Evolutionary conservation across 305 asterid species (phyloP).

Genomic region (Solanum hybrid): DNA sequence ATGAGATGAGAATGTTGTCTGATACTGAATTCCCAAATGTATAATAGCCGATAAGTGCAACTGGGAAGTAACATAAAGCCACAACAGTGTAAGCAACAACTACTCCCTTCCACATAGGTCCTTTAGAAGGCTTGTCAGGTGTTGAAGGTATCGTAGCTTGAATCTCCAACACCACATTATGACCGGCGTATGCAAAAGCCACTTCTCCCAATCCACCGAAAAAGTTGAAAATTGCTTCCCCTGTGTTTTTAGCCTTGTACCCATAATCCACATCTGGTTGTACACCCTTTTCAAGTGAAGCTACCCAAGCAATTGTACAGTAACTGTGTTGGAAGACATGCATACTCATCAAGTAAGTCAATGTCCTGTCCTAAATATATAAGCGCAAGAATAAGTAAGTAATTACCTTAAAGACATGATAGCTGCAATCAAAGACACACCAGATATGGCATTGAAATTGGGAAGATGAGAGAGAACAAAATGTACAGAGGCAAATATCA

Average conservation of each 20-base stretch:
- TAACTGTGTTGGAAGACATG: constrained; percentile 28
- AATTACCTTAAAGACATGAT: constrained; percentile 45
- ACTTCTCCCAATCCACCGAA: constrained; percentile 46
- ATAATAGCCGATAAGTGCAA: constrained; percentile 39
- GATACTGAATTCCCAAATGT: constrained; percentile 37
- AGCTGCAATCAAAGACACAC: constrained; percentile 46
- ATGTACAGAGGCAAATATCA: constrained; percentile 42
- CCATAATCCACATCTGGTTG: constrained; percentile 34
- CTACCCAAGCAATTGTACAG: constrained; percentile 54
- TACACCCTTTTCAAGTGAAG: constrained; percentile 41
- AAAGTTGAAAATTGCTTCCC: constrained; percentile 40
- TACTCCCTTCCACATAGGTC: constrained; percentile 66
- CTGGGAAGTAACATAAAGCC: constrained; percentile 58
- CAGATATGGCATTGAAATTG: constrained; percentile 38
- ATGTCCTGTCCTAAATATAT: background rate
- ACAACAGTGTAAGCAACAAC: constrained; percentile 51
- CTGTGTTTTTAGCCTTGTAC: constrained; percentile 21
- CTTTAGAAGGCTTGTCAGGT: constrained; percentile 58
- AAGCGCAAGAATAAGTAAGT: too few species aligned
- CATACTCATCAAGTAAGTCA: background rate
- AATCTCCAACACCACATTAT: constrained; percentile 56
- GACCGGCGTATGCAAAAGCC: constrained; percentile 63
- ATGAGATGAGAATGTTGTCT: constrained; percentile 40
- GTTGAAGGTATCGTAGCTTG: constrained; percentile 65
- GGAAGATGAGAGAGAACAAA: constrained; percentile 50